These are phyloP conservation scores for Aspergillus ustus DNA, from an alignment of 2,329 filamentous ascomycete species.

Conservation along the genomic window DNA sequence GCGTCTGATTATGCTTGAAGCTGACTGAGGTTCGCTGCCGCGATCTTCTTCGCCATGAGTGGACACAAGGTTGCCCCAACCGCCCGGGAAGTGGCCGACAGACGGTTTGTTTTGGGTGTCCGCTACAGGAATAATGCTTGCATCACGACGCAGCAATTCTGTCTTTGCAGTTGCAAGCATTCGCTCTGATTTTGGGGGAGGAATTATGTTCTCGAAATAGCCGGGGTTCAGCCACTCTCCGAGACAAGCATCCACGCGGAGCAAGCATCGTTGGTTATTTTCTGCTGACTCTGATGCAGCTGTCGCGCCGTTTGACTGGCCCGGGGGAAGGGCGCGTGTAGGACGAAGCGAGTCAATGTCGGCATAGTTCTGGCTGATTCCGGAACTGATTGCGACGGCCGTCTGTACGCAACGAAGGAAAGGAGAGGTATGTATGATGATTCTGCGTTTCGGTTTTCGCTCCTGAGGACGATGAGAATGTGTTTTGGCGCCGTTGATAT, in stretches of 20 bases:
- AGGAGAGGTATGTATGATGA: conserved; percentile 91
- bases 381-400: conserved; percentile 83
- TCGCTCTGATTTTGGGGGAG: conserved; percentile 80
- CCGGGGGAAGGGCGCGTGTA: neutral
- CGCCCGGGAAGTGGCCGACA: conserved; percentile 58
- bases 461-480: conserved; percentile 14
- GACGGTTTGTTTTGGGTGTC: conserved; percentile 41
- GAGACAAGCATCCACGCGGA: conserved; percentile 89
- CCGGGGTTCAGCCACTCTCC: conserved; percentile 94
- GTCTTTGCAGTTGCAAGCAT: conserved; percentile 91
- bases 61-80: conserved; percentile 53
- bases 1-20: neutral
- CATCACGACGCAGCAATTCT: conserved; percentile 77
- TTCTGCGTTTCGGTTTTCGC: conserved; percentile 65
- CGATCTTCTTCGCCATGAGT: conserved; percentile 34
- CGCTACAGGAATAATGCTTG: conserved; percentile 56
- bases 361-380: conserved; percentile 62
- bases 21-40: neutral
- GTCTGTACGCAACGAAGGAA: conserved; percentile 93
- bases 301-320: conserved; percentile 4
- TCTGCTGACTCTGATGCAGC: conserved; percentile 9
- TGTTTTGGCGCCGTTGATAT: conserved; percentile 10
- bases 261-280: conserved; percentile 32
- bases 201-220: conserved; percentile 91
- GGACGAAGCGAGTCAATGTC: conserved; percentile 25